Base-by-base conservation (phyloP, 2,329 filamentous ascomycete species). In the Albophoma yamanashiensis region DNA sequence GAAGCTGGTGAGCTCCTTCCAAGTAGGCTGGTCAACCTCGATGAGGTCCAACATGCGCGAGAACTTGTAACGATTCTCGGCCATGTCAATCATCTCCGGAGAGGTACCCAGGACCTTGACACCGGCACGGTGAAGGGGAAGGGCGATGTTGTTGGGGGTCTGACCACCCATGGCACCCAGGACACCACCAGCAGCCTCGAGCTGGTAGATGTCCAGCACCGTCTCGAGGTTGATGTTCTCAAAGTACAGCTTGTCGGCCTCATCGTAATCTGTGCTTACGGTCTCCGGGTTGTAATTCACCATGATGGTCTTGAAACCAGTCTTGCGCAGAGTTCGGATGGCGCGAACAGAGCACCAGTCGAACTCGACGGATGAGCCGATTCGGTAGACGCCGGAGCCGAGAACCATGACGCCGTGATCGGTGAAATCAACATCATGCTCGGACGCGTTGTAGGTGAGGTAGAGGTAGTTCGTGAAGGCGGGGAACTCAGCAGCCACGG, bases 51-150 rank as follows among this genome's bases (percentile, higher is more conserved):
- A 82, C 91, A 97, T 96, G 70, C 94, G 91, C 52, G 92, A 96
- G 80, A 97, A 97, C 80, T 97, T 97, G 83, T 95, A 97, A 61
- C 94, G 83, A 75, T 99, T 97, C 79, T 99, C 94, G 1, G 94
- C 94, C 42, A 85, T 91, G 73, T 99, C 94, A 70, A 99, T 97
- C 93, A 97, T 97, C 75, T 99, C 94, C 12, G 94, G 94, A 0
- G 93, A 97, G 1, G 94, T 99, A 67, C 94, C 94, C 4, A 97
- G 81, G 42, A 97, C 87, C 78, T 93, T 95, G 70, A 96, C 90
- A 63, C 95, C 94, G 57, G 92, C 83, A 64, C 93, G 89, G 73
- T 92, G 87, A 25, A 99, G 83, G 3, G 91, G 89, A 57, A 97
- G 81, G 1, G 94, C 92, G 68, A 99, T 97, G 79, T 97, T 97